Conservation (phyloP, 768 basidiomycete genomes). For the Kwoniella dejecticola region DNA sequence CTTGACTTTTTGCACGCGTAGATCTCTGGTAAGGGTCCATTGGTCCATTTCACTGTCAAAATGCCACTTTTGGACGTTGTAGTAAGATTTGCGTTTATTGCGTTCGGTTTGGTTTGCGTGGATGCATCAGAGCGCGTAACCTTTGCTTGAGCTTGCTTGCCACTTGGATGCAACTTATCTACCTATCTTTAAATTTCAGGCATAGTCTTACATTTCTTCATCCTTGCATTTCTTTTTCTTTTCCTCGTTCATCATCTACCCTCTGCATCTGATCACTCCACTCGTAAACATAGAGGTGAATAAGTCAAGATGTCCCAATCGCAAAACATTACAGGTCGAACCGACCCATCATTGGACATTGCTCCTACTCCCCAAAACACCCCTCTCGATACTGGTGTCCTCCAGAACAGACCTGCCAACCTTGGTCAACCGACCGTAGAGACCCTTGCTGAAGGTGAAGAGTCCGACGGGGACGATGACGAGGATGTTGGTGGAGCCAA, state of each 20-base stretch:
- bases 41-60: no score
- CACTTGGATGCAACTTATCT: not conserved
- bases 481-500: constrained; percentile 61
- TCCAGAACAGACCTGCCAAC: constrained; percentile 62
- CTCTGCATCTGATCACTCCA: no score
- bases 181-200: no score
- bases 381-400: constrained; percentile 77
- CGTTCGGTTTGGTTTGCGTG: no score
- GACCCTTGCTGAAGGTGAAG: constrained; percentile 65
- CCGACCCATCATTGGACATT: constrained; percentile 41
- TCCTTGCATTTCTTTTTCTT: no score
- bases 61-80: no score
- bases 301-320: constrained; percentile 40
- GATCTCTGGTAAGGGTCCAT: no score
- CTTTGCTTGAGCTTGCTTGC: not conserved
- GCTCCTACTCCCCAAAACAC: constrained; percentile 97
- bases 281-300: no score
- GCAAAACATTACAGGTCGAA: constrained; percentile 48
- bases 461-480: constrained; percentile 81
- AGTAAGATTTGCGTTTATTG: not conserved
- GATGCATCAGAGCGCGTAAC: no score
- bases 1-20: no score
- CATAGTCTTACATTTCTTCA: no score
- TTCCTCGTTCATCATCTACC: no score
- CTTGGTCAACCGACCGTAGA: constrained; percentile 70